These are phyloP conservation scores for Rhododendron molle DNA, from an alignment of 148 eudicot genomes.

Conservation along the genomic window DNA sequence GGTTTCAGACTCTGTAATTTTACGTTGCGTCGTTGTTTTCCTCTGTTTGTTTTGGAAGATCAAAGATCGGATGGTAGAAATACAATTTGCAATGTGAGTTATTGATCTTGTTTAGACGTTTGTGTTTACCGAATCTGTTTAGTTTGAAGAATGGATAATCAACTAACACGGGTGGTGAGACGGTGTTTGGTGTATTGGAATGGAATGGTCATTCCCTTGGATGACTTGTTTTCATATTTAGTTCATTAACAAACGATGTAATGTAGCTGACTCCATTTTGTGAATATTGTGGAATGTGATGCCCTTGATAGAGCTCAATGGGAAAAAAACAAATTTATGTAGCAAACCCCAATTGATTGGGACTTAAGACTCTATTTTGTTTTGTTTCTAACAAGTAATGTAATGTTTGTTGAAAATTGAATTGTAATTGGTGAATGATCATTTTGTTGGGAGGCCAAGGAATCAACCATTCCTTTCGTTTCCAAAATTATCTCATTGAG, in stretches of 20 bases:
- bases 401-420: background rate
- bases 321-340: background rate
- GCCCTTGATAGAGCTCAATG: background rate
- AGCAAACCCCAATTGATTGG: background rate
- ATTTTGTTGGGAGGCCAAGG: background rate
- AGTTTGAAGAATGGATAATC: background rate
- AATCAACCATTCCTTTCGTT: background rate
- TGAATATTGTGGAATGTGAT: background rate
- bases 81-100: background rate
- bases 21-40: background rate
- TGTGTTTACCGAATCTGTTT: background rate
- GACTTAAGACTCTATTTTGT: background rate
- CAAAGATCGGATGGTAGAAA: background rate
- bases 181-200: background rate
- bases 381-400: background rate
- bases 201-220: background rate
- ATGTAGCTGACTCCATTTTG: background rate
- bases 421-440: background rate
- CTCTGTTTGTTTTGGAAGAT: background rate
- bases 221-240: background rate
- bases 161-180: background rate
- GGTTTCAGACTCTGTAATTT: background rate
- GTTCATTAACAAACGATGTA: background rate
- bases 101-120: background rate
- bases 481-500: background rate